These are phyloP conservation scores for Claviceps monticola DNA, from an alignment of 2,329 filamentous ascomycete species.

Conservation along the genomic window DNA sequence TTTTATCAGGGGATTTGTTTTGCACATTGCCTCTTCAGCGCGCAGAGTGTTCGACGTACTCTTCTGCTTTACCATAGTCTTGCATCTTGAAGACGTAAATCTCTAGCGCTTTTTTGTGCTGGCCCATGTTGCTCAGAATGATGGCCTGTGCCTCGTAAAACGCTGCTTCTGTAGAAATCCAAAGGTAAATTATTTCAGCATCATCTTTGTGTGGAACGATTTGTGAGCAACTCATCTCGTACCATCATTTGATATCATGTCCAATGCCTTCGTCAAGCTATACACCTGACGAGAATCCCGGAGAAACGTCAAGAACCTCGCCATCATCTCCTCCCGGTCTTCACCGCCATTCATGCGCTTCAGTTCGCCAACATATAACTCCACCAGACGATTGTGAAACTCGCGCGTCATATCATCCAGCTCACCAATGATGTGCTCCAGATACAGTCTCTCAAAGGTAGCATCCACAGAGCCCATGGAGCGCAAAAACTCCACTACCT, in stretches of 20 bases:
- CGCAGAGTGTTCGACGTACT: conserved; percentile 39
- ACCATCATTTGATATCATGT: conserved; percentile 69
- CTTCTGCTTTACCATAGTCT: conserved; percentile 81
- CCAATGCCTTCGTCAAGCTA: conserved; percentile 63
- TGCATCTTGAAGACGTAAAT: conserved; percentile 94
- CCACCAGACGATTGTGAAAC: conserved; percentile 73
- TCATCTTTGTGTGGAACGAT: conserved; percentile 3
- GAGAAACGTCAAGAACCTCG: conserved; percentile 61
- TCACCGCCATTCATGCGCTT: conserved; percentile 27
- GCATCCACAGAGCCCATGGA: conserved; percentile 53
- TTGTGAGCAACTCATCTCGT: conserved; percentile 14
- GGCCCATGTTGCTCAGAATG: conserved; percentile 85
- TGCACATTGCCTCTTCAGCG: background rate
- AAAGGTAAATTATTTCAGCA: conserved; percentile 4
- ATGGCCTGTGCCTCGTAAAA: conserved; percentile 88
- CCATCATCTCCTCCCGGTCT: conserved; percentile 44
- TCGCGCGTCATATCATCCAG: conserved; percentile 73
- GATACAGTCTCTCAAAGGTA: conserved; percentile 62
- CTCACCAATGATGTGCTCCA: conserved; percentile 84
- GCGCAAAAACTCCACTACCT: conserved; percentile 61
- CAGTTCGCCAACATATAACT: conserved; percentile 50
- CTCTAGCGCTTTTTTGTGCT: conserved; percentile 88
- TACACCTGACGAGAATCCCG: conserved; percentile 61
- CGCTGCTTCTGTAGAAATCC: conserved; percentile 44
- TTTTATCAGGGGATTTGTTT: too few relatives aligned